Base-by-base conservation (phyloP, 768 basidiomycete species). In the Trametes cubensis region DNA sequence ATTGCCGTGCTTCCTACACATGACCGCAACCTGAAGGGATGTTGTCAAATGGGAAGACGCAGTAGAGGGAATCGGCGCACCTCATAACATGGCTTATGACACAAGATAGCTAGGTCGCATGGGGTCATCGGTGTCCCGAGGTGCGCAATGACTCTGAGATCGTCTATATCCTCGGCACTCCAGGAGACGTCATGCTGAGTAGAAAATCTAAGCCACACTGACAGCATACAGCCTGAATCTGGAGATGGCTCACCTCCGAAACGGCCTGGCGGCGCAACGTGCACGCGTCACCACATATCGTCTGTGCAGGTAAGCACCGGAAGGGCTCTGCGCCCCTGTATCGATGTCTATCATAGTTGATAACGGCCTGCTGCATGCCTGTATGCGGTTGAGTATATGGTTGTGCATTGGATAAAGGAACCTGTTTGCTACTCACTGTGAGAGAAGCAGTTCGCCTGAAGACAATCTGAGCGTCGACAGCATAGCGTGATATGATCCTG, bases 71-170 rank as follows among this genome's bases (percentile, higher is more conserved):
- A 4, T 7, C 34, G 21, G 21, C 54, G 39, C 57, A 87, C 88
- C 76, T 90, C 85, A 28, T 72, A 71, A 70, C 89, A 90, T 6
- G 86, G 82, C 62, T 83, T 85, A 11, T 76, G 76, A 69, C 83
- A 83, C 17, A 89, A 72, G 0, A 75, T 68, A 18, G 85, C 82
- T 14, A 89, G 71, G 48, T 85, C 79, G 63, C 88, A 89, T 0
- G 86, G 77, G 0, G 74, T 70, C 4, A 74, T 68, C 48, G 85
- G 79, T 7, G 81, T 81, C 0, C 76, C 73, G 23, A 82, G 69
- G 17, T 78, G 72, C 11, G 83, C 71, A 6, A 84, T 67, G 2
- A 70, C 72, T 21, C 65, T 70, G 3, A 88, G 67, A 0, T 73
- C 63, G 39, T 81, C 76, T 4, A 76, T 56, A 6, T 85, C 82